Percentiles rank a stretch among this genome's conserved stretches.
Conservation (phyloP, 352 stramenopile genomes). For the Globisporangium parvum region DNA sequence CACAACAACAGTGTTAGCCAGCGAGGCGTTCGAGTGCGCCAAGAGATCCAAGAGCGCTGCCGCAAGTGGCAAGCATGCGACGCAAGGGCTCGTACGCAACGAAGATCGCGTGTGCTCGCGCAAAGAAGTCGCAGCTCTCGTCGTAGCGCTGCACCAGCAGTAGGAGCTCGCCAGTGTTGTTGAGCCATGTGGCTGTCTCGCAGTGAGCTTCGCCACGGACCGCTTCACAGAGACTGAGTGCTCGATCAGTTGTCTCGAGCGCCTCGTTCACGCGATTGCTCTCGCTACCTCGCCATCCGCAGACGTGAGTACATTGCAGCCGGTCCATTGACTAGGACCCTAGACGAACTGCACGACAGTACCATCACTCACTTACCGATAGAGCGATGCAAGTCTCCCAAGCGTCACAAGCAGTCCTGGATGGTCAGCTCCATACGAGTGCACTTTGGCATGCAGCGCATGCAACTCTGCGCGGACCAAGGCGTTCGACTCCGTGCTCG, state of each 20-base stretch:
- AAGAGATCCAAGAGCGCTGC: too few species aligned
- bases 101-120: constrained; percentile 24
- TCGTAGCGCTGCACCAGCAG: constrained; percentile 16
- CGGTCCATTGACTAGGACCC: too few species aligned
- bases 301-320: neutral
- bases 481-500: constrained; percentile 23
- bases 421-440: constrained; percentile 25
- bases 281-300: constrained; percentile 11
- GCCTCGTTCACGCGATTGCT: constrained; percentile 21
- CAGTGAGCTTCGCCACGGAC: constrained; percentile 25
- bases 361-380: constrained; percentile 14
- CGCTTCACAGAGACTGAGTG: constrained; percentile 33
- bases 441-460: constrained; percentile 42
- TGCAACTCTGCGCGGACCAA: constrained; percentile 42
- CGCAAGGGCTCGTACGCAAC: constrained; percentile 14
- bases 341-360: too few species aligned
- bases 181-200: constrained; percentile 43
- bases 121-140: constrained; percentile 33
- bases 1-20: neutral
- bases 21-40: too few species aligned
- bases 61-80: neutral
- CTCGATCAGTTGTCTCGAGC: constrained; percentile 29
- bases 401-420: constrained; percentile 28
- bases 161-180: constrained; percentile 32
- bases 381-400: constrained; percentile 35